These are phyloP conservation scores for Cystobasidium pallidum DNA, from an alignment of 1,284 basidiomycete species.

Conservation along the genomic window DNA sequence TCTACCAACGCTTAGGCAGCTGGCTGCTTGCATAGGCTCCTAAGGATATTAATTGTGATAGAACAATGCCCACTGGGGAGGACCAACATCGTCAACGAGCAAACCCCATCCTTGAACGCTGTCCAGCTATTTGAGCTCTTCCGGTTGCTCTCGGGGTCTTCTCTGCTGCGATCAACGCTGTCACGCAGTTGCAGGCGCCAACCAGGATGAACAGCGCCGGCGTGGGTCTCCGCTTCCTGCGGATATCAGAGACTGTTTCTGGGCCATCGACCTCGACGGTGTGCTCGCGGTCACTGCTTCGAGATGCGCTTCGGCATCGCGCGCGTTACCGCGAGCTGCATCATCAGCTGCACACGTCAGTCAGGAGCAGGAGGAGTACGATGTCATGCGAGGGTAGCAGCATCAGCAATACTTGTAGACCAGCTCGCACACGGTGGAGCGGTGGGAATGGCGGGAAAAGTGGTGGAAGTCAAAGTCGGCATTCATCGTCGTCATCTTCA, in stretches of 20 bases:
- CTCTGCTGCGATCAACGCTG: background rate
- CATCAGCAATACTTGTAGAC: background rate
- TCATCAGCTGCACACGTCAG: conserved; percentile 16
- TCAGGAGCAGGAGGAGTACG: background rate
- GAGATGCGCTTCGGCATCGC: conserved; percentile 1
- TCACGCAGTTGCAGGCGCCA: background rate
- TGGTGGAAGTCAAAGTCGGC: background rate
- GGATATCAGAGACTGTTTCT: background rate
- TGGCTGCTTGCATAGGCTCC: no score
- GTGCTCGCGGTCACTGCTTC: conserved; percentile 4
- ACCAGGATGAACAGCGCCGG: conserved; percentile 2
- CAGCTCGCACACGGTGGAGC: conserved; percentile 1
- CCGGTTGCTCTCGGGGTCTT: no score
- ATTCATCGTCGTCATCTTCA: conserved; percentile 1
- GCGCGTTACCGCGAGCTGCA: conserved; percentile 13
- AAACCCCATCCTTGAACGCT: no score
- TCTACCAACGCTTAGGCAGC: no score
- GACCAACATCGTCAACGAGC: no score
- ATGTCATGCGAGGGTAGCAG: background rate
- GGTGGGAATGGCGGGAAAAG: background rate
- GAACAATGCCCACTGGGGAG: no score
- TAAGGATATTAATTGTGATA: no score
- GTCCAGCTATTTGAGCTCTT: no score
- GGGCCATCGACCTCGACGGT: background rate
- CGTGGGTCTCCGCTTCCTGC: conserved; percentile 5